Percentiles rank a stretch among this genome's conserved stretches.
Conservation (phyloP, 106 monocot species). For the Dendrobium chrysotoxum region DNA sequence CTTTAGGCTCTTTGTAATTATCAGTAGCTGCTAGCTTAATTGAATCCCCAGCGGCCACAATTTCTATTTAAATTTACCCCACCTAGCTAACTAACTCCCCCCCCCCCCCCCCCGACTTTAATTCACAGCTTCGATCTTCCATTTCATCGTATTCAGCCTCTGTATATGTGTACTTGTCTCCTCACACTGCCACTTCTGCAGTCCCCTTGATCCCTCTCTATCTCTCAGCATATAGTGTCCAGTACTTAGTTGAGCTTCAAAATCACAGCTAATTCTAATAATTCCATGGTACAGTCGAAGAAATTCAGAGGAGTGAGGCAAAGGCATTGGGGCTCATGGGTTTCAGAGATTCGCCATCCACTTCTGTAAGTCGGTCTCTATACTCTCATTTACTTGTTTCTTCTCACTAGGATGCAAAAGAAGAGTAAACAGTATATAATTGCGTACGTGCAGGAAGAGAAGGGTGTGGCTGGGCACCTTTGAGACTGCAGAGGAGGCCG, state of each 20-base stretch:
- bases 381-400: background rate
- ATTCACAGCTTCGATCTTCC: background rate
- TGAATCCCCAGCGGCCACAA: background rate
- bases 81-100: background rate
- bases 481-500: slow-evolving; percentile 90
- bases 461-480: slow-evolving; percentile 97
- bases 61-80: background rate
- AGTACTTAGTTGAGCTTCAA: background rate
- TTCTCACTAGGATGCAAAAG: background rate
- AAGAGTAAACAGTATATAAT: background rate
- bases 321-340: slow-evolving; percentile 99
- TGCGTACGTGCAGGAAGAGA: slow-evolving; percentile 34
- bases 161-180: background rate
- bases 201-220: background rate
- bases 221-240: background rate
- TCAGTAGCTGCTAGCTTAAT: background rate
- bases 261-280: background rate
- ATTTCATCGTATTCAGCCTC: background rate
- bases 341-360: slow-evolving; percentile 96
- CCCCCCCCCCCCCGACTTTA: background rate
- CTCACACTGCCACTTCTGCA: background rate
- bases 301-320: slow-evolving; percentile 98
- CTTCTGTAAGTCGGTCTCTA: slow-evolving; percentile 41
- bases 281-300: slow-evolving; percentile 79
- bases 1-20: slow-evolving; percentile 1